Evolutionary conservation across 208 protist species (phyloP).

Genomic region (Trypanosoma congolense): DNA sequence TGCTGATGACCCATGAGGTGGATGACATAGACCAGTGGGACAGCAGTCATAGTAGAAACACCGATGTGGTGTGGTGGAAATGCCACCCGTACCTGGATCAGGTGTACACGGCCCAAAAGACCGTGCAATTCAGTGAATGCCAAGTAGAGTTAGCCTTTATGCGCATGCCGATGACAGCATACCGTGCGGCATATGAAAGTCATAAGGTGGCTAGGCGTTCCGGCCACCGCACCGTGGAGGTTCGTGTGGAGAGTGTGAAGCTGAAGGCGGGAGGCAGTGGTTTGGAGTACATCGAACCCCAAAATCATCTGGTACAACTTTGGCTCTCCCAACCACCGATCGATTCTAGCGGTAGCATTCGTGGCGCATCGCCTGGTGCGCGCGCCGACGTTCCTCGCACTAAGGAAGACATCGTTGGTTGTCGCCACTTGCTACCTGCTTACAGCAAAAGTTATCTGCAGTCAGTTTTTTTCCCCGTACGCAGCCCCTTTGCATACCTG

Average conservation of each 20-base stretch:
- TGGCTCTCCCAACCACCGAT: constrained; percentile 5
- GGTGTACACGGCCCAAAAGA: not conserved
- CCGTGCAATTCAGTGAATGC: constrained; percentile 2
- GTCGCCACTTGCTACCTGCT: not conserved
- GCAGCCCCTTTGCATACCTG: constrained; percentile 3
- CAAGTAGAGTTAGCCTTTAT: constrained; percentile 11
- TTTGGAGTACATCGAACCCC: too few species aligned
- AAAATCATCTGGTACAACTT: constrained; percentile 5
- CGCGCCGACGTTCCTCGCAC: too few species aligned
- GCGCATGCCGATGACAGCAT: constrained; percentile 7
- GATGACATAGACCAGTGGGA: not conserved
- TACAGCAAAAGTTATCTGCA: not conserved
- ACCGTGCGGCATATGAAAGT: constrained; percentile 8
- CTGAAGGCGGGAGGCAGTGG: too few species aligned
- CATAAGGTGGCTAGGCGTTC: not conserved
- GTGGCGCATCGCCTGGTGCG: not conserved
- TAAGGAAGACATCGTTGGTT: not conserved
- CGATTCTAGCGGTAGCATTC: not conserved
- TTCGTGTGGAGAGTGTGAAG: constrained; percentile 5
- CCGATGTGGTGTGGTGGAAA: constrained; percentile 1
- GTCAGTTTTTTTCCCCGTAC: not conserved
- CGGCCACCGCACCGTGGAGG: not conserved
- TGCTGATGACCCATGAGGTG: not conserved
- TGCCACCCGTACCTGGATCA: constrained; percentile 6
- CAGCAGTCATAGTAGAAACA: not conserved